Base-by-base conservation (phyloP, 2,329 filamentous ascomycete genomes). In the Dryadomyces quercivorus region DNA sequence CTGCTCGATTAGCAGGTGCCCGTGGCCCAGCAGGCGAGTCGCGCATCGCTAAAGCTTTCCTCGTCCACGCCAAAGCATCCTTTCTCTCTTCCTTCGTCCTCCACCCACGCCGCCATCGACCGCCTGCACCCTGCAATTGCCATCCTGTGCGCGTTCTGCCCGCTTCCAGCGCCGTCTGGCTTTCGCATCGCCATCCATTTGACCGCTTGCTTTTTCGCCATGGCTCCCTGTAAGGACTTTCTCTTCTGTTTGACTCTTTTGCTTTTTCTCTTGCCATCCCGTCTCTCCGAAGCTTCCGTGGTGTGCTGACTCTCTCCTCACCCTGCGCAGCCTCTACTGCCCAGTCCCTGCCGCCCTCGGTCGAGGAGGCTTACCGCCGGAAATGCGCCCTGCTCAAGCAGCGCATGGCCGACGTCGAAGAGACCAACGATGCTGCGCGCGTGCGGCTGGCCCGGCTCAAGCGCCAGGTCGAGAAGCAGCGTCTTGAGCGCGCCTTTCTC, bases 381-480 rank as follows among this genome's bases (percentile, higher is more conserved):
- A 97, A 98, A 81, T 97, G 92, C 69, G 89, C 96, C 66, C 87
- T 94, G 63, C 80, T 98, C 21, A 94, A 94, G 72, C 86, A 88
- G 63, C 86, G 93, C 58, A 88, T 93, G 59, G 86, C 84, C 67
- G 91, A 96, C 67, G 88, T 97, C 63, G 91, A 97, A 67, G 84
- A 89, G 57, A 85, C 89, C 65, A 96, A 96, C 68, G 90, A 95
- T 63, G 80, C 86, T 55, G 85, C 88, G 49, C 82, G 88, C 53
- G 74, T 88, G 53, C 86, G 89, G 52, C 86, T 95, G 59, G 75
- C 80, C 44, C 85, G 91, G 50, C 81, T 95, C 58, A 84, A 87
- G 68, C 84, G 91, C 59, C 86, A 88, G 64, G 85, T 96, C 61
- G 86, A 94, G 68, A 96, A 97, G 72, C 82, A 94, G 76, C 85